phyloP scores from a whole-genome alignment of 2,329 filamentous ascomycete genomes.

The Botryosphaeria agaves region DNA sequence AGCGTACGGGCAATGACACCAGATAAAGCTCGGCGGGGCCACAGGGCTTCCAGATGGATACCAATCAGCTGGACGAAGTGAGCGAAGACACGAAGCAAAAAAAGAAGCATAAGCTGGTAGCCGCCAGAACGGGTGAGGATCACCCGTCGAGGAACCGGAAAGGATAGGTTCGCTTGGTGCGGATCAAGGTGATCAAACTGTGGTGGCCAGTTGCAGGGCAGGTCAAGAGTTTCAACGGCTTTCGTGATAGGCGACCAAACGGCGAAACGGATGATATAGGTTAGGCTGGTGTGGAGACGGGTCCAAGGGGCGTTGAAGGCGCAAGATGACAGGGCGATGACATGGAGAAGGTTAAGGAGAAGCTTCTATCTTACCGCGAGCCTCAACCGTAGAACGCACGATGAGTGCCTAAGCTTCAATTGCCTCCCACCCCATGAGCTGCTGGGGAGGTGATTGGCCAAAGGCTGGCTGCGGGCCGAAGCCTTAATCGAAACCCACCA shows the following conservation, averaged over 20 bases:
- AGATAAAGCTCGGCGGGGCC: background rate
- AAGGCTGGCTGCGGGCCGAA: background rate
- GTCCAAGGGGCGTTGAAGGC: background rate
- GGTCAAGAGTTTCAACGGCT: conserved; percentile 12
- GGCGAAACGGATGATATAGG: conserved; percentile 12
- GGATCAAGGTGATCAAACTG: conserved; percentile 18
- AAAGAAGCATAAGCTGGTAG: conserved; percentile 14
- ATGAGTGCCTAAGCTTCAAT: no score
- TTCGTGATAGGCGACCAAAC: conserved; percentile 15
- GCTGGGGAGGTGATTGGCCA: background rate
- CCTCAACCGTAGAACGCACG: background rate
- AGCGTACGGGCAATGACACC: background rate
- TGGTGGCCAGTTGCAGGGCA: conserved; percentile 16
- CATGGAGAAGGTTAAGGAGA: background rate
- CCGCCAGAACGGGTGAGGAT: conserved; percentile 15
- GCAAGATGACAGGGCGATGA: background rate
- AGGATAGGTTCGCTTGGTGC: conserved; percentile 18
- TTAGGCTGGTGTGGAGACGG: conserved; percentile 10
- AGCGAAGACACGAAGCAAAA: conserved; percentile 15
- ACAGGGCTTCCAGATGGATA: conserved; percentile 8
- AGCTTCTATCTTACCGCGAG: background rate
- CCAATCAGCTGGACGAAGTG: conserved; percentile 14
- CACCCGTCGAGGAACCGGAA: conserved; percentile 14
- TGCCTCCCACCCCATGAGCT: background rate
- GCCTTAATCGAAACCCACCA: no score